Base-by-base conservation (phyloP, 2,329 filamentous ascomycete species). In the Diaporthe sp. region DNA sequence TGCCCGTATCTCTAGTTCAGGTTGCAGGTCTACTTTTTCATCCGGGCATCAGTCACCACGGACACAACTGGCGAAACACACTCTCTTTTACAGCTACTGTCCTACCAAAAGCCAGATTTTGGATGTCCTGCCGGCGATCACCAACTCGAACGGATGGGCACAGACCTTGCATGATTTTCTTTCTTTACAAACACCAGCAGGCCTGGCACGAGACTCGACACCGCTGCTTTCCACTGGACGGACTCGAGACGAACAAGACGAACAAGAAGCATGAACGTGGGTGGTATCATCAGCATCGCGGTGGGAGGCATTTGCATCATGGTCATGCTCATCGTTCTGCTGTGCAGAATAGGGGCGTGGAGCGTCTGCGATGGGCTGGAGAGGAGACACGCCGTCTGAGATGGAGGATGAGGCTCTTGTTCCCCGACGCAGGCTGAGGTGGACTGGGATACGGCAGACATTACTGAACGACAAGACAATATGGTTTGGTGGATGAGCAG, bases 331-430 rank as follows among this genome's bases (percentile, higher is more conserved):
- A 39, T 74, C 31, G n/a, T 67, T 8, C 49, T 76, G 49, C 72
- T 76, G 17, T 76, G 72, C 57, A 67, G 65, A 17, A 74, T 76
- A 17, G 71, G 65, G 22, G 75, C 75, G 4, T 76, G 72, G 75
- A 76, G 71, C 10, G 5, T 74, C 7, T 22, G 44, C 19, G 71
- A 76, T n/a, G 75, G 62, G 19, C 65, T 76, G 31, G 9, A 71
- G 57, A 65, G 75, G 51, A 67, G 75, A 25, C 71, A 71, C 31
- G 42, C 74, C n/a, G 49, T 76, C 57, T 76, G 57, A 76, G 53
- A 28, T 34, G 9, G 17, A 34, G 3, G 17, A 10, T 22, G 61
- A 4, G 8, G 25, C 25, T 2, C 9, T 31, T 19, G 25, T 8
- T 49, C 3, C n/a, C 19, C 25, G 9, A 34, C 25, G 25, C 17